Base-by-base conservation (phyloP, 768 basidiomycete genomes). In the Leucosporidium creatinivorum region DNA sequence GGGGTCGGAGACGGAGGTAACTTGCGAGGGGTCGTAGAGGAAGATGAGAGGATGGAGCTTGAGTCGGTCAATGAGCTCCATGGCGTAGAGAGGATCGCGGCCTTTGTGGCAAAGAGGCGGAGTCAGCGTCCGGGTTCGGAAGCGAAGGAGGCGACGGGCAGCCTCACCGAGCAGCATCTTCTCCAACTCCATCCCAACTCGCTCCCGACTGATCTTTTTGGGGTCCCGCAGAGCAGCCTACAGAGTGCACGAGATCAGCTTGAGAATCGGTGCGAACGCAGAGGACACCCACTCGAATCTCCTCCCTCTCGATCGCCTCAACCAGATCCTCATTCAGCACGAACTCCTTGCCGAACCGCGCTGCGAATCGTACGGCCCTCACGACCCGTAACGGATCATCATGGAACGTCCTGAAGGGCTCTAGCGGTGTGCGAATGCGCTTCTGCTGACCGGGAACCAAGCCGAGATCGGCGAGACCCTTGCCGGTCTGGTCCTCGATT, bases 381-480 rank as follows among this genome's bases (percentile, higher is more conserved):
- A 98, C 78, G n/a, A 98, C 85, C 19, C 96, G 86, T 18, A 99
- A 80, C 9, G 96, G 96, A 78, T 99, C 96, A 74, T 99, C 96
- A 30, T 84, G 79, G 75, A 98, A 98, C 3, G 96, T 99, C 77
- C 92, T 85, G 71, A 80, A 77, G 2, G 96, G 91, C 5, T 89
- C 82, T 26, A 98, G 79, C 1, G 96, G 96, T 0, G 96, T 98
- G 21, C 96, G 84, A 58, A 97, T 87, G 52, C 33, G 51, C 23
- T 57, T 66, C 39, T 49, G 65, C 51, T 51, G 87, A 80, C 3
- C 47, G 2, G 68, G 63, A 1, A 90, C 88, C 51, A 84, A 79
- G 39, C 82, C 83, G 5, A 99, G 81, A 78, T 99, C 96, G n/a
- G 85, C 79, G 49, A 97, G 79, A 26, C 96, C 96, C 87, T 91